Percentiles rank a stretch among this genome's conserved stretches.
These are phyloP conservation scores for Herpetomonas muscarum DNA, from an alignment of 208 protist species.

Conservation along the genomic window DNA sequence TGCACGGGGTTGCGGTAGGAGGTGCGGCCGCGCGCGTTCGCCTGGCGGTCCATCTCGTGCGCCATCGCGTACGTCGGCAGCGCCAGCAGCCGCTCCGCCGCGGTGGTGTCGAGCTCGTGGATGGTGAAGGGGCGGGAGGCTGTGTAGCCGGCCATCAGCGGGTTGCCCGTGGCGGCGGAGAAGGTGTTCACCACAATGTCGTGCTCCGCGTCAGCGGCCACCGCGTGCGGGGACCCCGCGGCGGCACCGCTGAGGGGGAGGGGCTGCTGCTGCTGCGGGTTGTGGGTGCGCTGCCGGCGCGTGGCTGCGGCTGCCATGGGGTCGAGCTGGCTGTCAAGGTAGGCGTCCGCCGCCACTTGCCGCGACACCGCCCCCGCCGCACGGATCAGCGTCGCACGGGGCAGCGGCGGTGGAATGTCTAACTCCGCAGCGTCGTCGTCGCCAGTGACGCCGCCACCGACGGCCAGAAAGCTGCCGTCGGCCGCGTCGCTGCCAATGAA, in stretches of 20 bases:
- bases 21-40: conserved; percentile 6
- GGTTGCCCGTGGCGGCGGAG: background rate
- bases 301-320: background rate
- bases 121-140: conserved; percentile 13
- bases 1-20: conserved; percentile 36
- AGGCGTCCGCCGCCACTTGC: background rate
- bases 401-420: too few relatives aligned
- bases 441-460: too few relatives aligned
- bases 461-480: background rate
- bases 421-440: too few relatives aligned
- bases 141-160: conserved; percentile 12
- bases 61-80: conserved; percentile 27
- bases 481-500: conserved; percentile 11
- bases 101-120: conserved; percentile 5
- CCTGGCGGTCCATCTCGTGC: conserved; percentile 29
- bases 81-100: conserved; percentile 5
- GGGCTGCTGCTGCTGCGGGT: conserved; percentile 14
- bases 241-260: conserved; percentile 1
- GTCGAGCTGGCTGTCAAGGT: conserved; percentile 1
- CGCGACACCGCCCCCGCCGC: too few relatives aligned
- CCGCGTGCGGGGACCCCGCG: too few relatives aligned
- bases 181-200: conserved; percentile 1
- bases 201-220: background rate
- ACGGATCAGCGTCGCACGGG: too few relatives aligned
- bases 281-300: background rate